A percentile compares a stretch with the other conserved stretches of the same genome.
These are phyloP conservation scores for Lodderomyces orthopsilosis DNA, from an alignment of 1,139 yeast species.

Conservation along the genomic window DNA sequence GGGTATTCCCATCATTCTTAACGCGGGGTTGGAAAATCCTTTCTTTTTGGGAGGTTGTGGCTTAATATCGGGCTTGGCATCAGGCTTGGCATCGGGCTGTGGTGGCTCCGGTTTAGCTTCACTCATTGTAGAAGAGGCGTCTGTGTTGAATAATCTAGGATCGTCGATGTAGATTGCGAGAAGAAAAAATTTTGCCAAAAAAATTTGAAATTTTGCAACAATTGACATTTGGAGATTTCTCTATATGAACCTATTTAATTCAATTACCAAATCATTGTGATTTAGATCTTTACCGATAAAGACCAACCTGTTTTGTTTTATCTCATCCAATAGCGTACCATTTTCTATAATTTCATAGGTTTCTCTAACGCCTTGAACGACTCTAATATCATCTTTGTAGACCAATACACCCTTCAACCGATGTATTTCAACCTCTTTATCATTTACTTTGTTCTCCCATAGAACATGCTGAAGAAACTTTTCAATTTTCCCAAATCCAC, in stretches of 20 bases:
- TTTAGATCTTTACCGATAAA: constrained; percentile 73
- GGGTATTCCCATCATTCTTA: constrained; percentile 84
- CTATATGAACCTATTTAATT: constrained; percentile 19
- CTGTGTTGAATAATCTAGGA: background rate
- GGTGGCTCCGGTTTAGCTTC: constrained; percentile 1
- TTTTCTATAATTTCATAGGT: constrained; percentile 77
- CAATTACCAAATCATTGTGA: constrained; percentile 26
- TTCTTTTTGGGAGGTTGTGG: constrained; percentile 25
- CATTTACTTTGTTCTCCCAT: constrained; percentile 59
- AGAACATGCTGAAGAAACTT: constrained; percentile 59
- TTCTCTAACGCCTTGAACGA: constrained; percentile 92
- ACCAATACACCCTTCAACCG: constrained; percentile 77
- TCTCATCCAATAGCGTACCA: constrained; percentile 36
- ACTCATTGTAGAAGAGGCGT: background rate
- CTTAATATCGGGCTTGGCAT: constrained; percentile 6
- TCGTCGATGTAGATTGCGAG: background rate
- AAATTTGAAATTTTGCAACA: background rate
- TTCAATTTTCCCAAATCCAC: constrained; percentile 48
- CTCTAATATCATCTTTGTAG: constrained; percentile 40
- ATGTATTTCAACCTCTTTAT: constrained; percentile 61
- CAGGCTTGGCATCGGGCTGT: constrained; percentile 1
- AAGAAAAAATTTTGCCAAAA: background rate
- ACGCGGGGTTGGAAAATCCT: constrained; percentile 81
- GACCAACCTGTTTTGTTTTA: constrained; percentile 57
- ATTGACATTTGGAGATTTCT: background rate